Conservation (phyloP, 2,329 filamentous ascomycete species). For the Phaeophleospora eucalypticola region DNA sequence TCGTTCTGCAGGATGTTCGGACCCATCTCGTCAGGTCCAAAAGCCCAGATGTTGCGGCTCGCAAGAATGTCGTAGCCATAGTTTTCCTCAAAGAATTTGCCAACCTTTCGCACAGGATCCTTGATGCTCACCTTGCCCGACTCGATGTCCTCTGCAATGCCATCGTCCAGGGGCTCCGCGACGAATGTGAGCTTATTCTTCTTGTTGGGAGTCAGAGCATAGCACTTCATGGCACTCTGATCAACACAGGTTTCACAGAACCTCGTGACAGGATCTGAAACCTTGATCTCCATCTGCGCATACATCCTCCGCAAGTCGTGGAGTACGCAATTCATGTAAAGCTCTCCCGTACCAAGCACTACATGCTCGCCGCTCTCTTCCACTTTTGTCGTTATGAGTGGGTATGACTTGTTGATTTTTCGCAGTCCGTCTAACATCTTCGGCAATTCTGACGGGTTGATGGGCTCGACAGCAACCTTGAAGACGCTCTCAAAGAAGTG, state of each 20-base stretch:
- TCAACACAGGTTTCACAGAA: conserved; percentile 98
- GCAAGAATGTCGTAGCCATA: conserved; percentile 97
- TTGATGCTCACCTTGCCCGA: conserved; percentile 84
- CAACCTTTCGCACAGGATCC: conserved; percentile 86
- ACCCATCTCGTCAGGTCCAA: conserved; percentile 90
- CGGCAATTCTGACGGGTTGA: conserved; percentile 94
- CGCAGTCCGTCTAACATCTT: conserved; percentile 98
- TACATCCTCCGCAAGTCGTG: conserved; percentile 92
- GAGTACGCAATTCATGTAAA: conserved; percentile 99
- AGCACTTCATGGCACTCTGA: conserved; percentile 96
- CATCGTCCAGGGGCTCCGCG: conserved; percentile 89
- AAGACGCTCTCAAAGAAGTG: conserved; percentile 98
- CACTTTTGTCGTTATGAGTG: conserved; percentile 91
- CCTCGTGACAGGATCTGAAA: conserved; percentile 92
- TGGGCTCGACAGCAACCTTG: conserved; percentile 95
- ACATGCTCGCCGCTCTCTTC: conserved; percentile 98
- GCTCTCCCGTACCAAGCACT: conserved; percentile 86
- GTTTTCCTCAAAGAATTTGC: conserved; percentile 94
- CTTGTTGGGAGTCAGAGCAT: conserved; percentile 96
- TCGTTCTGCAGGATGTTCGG: conserved; percentile 97
- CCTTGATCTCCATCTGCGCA: conserved; percentile 98
- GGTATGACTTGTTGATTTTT: conserved; percentile 97
- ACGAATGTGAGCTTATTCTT: conserved; percentile 99
- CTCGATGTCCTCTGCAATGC: conserved; percentile 93
- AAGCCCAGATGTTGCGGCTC: conserved; percentile 94